phyloP scores from a whole-genome alignment of 768 basidiomycete species.

The Amylocystis lapponica region DNA sequence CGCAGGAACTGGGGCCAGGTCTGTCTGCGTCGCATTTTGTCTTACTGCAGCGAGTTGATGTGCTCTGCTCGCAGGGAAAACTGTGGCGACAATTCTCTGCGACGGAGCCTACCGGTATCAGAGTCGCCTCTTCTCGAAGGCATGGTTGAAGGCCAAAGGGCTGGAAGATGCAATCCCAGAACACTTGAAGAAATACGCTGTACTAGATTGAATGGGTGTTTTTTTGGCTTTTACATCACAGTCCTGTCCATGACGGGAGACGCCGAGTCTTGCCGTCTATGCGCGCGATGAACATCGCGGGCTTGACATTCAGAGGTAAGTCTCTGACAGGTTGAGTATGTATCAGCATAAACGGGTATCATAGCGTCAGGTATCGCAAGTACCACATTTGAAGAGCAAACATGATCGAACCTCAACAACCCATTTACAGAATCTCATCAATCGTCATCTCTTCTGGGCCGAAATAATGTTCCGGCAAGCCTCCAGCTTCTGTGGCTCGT shows the following conservation, averaged over 20 bases:
- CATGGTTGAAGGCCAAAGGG: constrained; percentile 82
- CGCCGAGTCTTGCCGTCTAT: too few species aligned
- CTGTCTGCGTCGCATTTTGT: constrained; percentile 5
- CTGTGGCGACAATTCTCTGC: constrained; percentile 82
- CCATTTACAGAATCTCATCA: constrained; percentile 24
- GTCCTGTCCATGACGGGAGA: too few species aligned
- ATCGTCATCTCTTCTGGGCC: constrained; percentile 24
- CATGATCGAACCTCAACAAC: too few species aligned
- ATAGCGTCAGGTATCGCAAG: too few species aligned
- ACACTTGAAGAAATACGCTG: constrained; percentile 83
- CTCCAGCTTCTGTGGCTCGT: neutral
- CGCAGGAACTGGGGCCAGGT: constrained; percentile 81
- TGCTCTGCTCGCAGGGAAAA: constrained; percentile 51
- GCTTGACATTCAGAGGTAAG: too few species aligned
- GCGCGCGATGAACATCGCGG: too few species aligned
- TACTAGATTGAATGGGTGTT: constrained; percentile 50
- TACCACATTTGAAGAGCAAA: too few species aligned
- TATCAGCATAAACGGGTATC: too few species aligned
- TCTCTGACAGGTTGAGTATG: too few species aligned
- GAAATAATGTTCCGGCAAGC: constrained; percentile 10
- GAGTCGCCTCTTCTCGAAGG: constrained; percentile 89
- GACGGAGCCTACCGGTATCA: constrained; percentile 98
- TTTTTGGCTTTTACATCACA: too few species aligned
- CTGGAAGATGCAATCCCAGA: constrained; percentile 75
- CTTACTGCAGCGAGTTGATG: constrained; percentile 1